Percentiles rank a stretch among this genome's conserved stretches.
Conservation (phyloP, 2,329 filamentous ascomycete genomes). For the Xylaria sp. region DNA sequence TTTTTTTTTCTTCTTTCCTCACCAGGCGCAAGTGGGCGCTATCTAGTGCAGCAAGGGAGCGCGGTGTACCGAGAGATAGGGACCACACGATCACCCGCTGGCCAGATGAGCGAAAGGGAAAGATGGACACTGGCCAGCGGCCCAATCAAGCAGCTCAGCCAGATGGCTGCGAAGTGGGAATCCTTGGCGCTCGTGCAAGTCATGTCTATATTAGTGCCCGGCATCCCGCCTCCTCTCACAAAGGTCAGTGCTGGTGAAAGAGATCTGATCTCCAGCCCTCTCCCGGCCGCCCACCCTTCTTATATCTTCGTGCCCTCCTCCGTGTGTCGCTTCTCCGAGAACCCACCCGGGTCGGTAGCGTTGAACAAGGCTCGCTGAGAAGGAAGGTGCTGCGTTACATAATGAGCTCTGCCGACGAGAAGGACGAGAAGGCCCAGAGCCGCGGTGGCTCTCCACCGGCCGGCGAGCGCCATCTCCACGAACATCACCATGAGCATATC, state of each 20-base stretch:
- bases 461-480: constrained; percentile 50
- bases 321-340: constrained; percentile 34
- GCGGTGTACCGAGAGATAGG: constrained; percentile 9
- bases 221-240: constrained; percentile 22
- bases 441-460: constrained; percentile 42
- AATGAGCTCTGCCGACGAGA: constrained; percentile 42
- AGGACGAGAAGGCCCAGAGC: constrained; percentile 42
- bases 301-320: constrained; percentile 22
- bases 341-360: constrained; percentile 18
- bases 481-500: constrained; percentile 53
- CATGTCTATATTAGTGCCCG: constrained; percentile 30
- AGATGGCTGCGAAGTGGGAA: constrained; percentile 18
- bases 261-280: constrained; percentile 23
- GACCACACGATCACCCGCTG: constrained; percentile 42
- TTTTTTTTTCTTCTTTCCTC: constrained; percentile 19
- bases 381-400: constrained; percentile 1
- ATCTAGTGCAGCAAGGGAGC: constrained; percentile 37
- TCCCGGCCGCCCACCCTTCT: constrained; percentile 28
- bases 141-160: constrained; percentile 34
- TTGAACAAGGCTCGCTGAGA: constrained; percentile 3
- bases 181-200: constrained; percentile 27
- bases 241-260: background rate
- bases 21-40: background rate
- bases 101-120: constrained; percentile 21
- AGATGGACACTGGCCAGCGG: constrained; percentile 17